Evolutionary conservation across 2,329 filamentous ascomycete species (phyloP).

Genomic region (Arthroderma uncinatum): DNA sequence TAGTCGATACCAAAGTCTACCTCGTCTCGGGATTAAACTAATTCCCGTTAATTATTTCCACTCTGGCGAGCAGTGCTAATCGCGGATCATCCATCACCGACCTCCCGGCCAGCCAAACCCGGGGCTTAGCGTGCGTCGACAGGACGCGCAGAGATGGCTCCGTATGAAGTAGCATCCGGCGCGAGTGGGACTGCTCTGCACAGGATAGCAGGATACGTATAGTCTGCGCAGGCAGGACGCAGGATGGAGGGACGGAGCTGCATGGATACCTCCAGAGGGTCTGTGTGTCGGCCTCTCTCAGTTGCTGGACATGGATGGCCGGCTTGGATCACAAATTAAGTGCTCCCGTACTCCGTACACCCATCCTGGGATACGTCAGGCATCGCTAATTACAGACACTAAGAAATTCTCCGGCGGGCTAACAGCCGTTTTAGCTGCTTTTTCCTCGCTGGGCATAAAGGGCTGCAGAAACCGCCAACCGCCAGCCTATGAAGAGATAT

Average conservation of each 20-base stretch:
- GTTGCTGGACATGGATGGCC: not conserved
- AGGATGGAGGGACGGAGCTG: conserved; percentile 1
- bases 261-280: not conserved
- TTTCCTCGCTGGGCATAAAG: not conserved
- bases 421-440: conserved; percentile 2
- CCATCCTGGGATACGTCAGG: not conserved
- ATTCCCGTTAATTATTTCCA: conserved; percentile 5
- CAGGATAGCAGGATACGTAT: no score
- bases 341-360: not conserved
- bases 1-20: conserved; percentile 2
- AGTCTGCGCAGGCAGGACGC: not conserved
- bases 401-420: conserved; percentile 5
- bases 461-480: not conserved
- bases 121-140: not conserved
- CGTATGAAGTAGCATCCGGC: conserved; percentile 4
- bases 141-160: not conserved
- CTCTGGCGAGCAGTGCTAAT: not conserved
- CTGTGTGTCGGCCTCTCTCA: not conserved
- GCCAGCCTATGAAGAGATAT: not conserved
- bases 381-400: conserved; percentile 1
- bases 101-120: not conserved
- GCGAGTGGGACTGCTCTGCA: not conserved
- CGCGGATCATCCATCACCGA: not conserved
- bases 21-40: not conserved
- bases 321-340: not conserved